These are phyloP conservation scores for Exophiala spinifera DNA, from an alignment of 2,329 filamentous ascomycete species.

Conservation along the genomic window DNA sequence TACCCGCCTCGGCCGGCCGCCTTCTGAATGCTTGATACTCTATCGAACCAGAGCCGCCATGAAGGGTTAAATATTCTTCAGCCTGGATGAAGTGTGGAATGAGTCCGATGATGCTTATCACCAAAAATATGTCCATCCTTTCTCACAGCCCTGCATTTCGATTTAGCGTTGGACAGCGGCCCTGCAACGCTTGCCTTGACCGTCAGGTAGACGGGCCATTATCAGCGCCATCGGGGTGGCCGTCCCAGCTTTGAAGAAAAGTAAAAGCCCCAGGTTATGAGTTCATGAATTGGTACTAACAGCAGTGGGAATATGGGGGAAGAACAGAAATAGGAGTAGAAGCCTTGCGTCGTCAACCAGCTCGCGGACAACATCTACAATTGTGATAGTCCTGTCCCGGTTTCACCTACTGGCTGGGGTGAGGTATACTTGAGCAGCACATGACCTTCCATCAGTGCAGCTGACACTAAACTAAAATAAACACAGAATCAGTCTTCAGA, in stretches of 20 bases:
- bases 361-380: constrained; percentile 51
- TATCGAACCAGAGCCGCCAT: not conserved
- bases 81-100: not conserved
- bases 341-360: constrained; percentile 32
- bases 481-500: constrained; percentile 52
- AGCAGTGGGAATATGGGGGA: constrained; percentile 26
- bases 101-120: constrained; percentile 27
- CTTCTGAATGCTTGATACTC: not conserved
- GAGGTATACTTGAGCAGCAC: constrained; percentile 17
- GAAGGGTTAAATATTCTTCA: not conserved
- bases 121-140: constrained; percentile 24
- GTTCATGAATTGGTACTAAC: constrained; percentile 26
- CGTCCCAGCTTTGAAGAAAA: constrained; percentile 27
- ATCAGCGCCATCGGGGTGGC: constrained; percentile 24
- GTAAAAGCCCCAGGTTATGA: constrained; percentile 26
- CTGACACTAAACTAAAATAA: constrained; percentile 66
- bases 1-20: not conserved
- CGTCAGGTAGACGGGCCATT: constrained; percentile 27
- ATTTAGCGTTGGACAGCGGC: constrained; percentile 21
- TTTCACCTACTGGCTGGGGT: constrained; percentile 30
- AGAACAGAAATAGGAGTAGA: constrained; percentile 27
- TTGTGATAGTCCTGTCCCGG: no score
- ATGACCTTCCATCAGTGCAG: constrained; percentile 32
- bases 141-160: constrained; percentile 17
- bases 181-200: constrained; percentile 16